Percentiles rank a stretch among this genome's conserved stretches.
These are phyloP conservation scores for Berberis thunbergii DNA, from an alignment of 164 flowering plant species.

Conservation along the genomic window DNA sequence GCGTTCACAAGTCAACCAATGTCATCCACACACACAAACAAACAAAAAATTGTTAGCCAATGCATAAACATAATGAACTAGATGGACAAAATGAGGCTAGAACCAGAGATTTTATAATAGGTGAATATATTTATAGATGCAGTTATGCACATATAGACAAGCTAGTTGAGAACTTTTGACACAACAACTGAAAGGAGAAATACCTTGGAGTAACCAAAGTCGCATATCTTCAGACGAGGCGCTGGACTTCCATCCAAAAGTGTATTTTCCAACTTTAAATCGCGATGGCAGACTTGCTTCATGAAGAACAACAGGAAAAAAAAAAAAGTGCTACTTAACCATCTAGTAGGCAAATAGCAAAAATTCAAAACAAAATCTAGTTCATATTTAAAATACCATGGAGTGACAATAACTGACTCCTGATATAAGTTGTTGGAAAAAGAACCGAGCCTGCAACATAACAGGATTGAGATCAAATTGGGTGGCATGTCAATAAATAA, in stretches of 20 bases:
- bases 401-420: constrained; percentile 90
- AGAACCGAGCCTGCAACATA: constrained; percentile 68
- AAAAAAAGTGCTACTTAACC: not conserved
- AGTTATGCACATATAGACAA: no score
- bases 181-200: not conserved
- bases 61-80: no score
- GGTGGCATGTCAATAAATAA: not conserved
- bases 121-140: no score
- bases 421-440: constrained; percentile 90
- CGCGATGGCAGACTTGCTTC: constrained; percentile 59
- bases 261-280: constrained; percentile 5
- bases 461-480: not conserved
- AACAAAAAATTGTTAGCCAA: no score
- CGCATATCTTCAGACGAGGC: constrained; percentile 88
- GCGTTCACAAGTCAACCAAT: no score
- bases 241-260: constrained; percentile 21
- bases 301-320: not conserved
- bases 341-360: not conserved
- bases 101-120: no score
- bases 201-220: constrained; percentile 96
- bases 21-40: no score
- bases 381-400: constrained; percentile 37
- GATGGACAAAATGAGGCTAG: no score
- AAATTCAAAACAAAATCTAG: not conserved
- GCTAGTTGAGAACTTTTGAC: no score